These are phyloP conservation scores for Lachnum nothofagi DNA, from an alignment of 2,329 filamentous ascomycete genomes.

Conservation along the genomic window DNA sequence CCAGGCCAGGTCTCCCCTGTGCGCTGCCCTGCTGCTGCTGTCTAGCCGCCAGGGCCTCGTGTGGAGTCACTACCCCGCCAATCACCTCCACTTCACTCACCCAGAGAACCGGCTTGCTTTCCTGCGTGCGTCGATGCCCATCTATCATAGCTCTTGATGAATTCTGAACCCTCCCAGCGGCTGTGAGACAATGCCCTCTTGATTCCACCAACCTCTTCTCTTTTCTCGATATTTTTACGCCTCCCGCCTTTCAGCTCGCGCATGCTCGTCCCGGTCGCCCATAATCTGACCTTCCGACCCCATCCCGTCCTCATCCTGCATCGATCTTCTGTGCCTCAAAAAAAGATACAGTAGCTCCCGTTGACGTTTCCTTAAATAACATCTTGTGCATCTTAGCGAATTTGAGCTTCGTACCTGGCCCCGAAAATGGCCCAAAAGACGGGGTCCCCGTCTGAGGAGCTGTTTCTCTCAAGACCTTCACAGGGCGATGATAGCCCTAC, in stretches of 20 bases:
- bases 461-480: conserved; percentile 61
- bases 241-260: conserved; percentile 13
- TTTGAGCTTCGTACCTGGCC: conserved; percentile 19
- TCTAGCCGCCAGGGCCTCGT: too few relatives aligned
- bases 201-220: conserved; percentile 19
- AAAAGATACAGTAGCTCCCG: conserved; percentile 22
- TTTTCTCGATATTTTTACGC: conserved; percentile 8
- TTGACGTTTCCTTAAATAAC: conserved; percentile 28
- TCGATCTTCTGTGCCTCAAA: conserved; percentile 27
- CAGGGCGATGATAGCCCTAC: conserved; percentile 63
- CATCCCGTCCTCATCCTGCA: conserved; percentile 13
- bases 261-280: conserved; percentile 25
- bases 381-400: conserved; percentile 25
- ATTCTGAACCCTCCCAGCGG: too few relatives aligned
- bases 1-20: too few relatives aligned
- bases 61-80: too few relatives aligned
- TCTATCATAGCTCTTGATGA: conserved; percentile 4
- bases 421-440: conserved; percentile 38
- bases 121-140: conserved; percentile 11
- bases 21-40: too few relatives aligned
- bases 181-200: conserved; percentile 15
- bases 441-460: conserved; percentile 73
- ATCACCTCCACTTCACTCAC: background rate
- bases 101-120: conserved; percentile 3
- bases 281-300: conserved; percentile 12